Percentiles rank a stretch among this genome's conserved stretches.
Evolutionary conservation across 352 stramenopile species (phyloP).

Genomic region (Phytopythium helicoides): DNA sequence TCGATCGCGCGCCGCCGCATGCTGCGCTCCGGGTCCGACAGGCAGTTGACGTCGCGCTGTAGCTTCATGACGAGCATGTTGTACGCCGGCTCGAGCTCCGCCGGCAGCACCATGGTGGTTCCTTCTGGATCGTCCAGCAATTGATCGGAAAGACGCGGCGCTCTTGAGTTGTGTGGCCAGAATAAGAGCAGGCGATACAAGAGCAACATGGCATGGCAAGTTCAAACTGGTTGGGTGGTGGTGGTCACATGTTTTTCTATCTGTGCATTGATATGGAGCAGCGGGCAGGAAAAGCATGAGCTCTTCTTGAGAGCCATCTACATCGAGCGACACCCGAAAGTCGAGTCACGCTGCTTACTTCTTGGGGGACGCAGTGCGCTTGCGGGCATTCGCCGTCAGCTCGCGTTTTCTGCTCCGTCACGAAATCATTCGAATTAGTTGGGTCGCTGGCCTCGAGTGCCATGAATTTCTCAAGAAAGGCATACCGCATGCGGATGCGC

Average conservation of each 20-base stretch:
- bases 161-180: background rate
- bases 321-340: background rate
- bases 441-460: background rate
- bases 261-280: background rate
- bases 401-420: slow-evolving; percentile 77
- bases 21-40: slow-evolving; percentile 63
- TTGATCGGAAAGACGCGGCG: background rate
- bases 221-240: no score
- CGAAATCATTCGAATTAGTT: background rate
- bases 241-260: no score
- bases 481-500: slow-evolving; percentile 90
- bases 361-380: slow-evolving; percentile 47
- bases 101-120: slow-evolving; percentile 34
- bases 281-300: background rate
- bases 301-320: no score
- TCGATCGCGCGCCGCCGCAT: slow-evolving; percentile 72
- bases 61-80: slow-evolving; percentile 75
- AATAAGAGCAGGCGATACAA: no score
- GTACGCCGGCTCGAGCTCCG: slow-evolving; percentile 50
- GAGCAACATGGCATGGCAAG: no score
- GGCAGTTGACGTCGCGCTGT: slow-evolving; percentile 81
- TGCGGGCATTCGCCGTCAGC: slow-evolving; percentile 58
- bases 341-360: slow-evolving; percentile 28
- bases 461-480: background rate
- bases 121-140: background rate